These are phyloP conservation scores for Phytophthora crassamura DNA, from an alignment of 352 stramenopile species.

Conservation along the genomic window DNA sequence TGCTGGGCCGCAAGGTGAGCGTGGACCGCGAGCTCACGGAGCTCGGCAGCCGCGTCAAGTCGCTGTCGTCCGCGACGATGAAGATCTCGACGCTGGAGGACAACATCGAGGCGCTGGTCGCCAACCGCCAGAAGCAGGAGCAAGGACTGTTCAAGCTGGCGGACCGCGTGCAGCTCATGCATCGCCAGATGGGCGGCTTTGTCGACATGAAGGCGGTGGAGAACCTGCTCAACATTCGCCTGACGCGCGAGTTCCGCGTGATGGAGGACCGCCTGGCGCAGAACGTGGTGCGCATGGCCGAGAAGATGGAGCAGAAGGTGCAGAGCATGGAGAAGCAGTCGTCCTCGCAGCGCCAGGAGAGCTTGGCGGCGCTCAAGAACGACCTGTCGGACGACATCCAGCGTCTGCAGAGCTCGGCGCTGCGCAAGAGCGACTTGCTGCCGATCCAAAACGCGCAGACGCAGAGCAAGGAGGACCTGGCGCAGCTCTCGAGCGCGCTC, in stretches of 20 bases:
- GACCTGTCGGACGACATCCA: slow-evolving; percentile 70
- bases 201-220: slow-evolving; percentile 75
- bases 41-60: slow-evolving; percentile 64
- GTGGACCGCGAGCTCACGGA: slow-evolving; percentile 72
- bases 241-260: slow-evolving; percentile 77
- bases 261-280: slow-evolving; percentile 69
- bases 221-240: slow-evolving; percentile 65
- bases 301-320: slow-evolving; percentile 78
- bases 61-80: slow-evolving; percentile 53
- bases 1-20: slow-evolving; percentile 68
- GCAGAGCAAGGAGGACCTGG: slow-evolving; percentile 70
- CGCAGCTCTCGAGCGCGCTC: slow-evolving; percentile 57
- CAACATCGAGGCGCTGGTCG: slow-evolving; percentile 61
- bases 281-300: slow-evolving; percentile 60
- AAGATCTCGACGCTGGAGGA: slow-evolving; percentile 68
- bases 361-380: slow-evolving; percentile 56
- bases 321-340: slow-evolving; percentile 62
- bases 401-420: slow-evolving; percentile 45
- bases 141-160: slow-evolving; percentile 63
- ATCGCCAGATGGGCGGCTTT: slow-evolving; percentile 57
- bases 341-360: slow-evolving; percentile 57
- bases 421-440: slow-evolving; percentile 62
- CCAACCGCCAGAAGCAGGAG: slow-evolving; percentile 56
- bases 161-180: slow-evolving; percentile 58
- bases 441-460: slow-evolving; percentile 62